Evolutionary conservation across 2,329 filamentous ascomycete species (phyloP).

Genomic region (Alternaria sp.): DNA sequence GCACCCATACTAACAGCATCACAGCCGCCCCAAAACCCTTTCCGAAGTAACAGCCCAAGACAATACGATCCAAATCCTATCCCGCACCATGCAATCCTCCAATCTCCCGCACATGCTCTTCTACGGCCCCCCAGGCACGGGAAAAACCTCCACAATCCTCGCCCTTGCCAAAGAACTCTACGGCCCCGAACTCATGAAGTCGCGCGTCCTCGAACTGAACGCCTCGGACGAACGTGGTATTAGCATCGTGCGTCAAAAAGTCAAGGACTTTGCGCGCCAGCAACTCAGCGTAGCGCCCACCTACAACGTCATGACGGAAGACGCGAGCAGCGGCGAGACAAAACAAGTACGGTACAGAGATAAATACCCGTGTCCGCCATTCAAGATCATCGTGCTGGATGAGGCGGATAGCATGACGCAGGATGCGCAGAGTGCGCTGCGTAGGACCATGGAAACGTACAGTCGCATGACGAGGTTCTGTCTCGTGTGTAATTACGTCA

Average conservation of each 20-base stretch:
- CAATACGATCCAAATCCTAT: constrained; percentile 91
- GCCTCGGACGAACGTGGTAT: constrained; percentile 99
- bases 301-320: constrained; percentile 64
- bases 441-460: constrained; percentile 98
- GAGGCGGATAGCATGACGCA: constrained; percentile 99
- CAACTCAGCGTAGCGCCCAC: constrained; percentile 83
- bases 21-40: constrained; percentile 88
- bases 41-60: constrained; percentile 97
- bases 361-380: constrained; percentile 90
- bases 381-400: constrained; percentile 98
- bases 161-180: constrained; percentile 97
- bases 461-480: constrained; percentile 96
- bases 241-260: constrained; percentile 93
- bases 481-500: constrained; percentile 98
- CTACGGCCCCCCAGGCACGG: constrained; percentile 95
- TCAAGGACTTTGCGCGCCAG: constrained; percentile 97
- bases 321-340: constrained; percentile 30
- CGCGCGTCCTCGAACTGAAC: constrained; percentile 97
- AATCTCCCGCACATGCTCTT: constrained; percentile 99
- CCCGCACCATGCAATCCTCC: constrained; percentile 89
- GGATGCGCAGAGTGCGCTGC: constrained; percentile 90
- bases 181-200: constrained; percentile 89
- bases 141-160: constrained; percentile 97
- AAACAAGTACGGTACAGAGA: constrained; percentile 57
- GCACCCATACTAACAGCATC: constrained; percentile 17